These are phyloP conservation scores for Urochloa ruziziensis DNA, from an alignment of 176 grass and related monocot species.

Conservation along the genomic window DNA sequence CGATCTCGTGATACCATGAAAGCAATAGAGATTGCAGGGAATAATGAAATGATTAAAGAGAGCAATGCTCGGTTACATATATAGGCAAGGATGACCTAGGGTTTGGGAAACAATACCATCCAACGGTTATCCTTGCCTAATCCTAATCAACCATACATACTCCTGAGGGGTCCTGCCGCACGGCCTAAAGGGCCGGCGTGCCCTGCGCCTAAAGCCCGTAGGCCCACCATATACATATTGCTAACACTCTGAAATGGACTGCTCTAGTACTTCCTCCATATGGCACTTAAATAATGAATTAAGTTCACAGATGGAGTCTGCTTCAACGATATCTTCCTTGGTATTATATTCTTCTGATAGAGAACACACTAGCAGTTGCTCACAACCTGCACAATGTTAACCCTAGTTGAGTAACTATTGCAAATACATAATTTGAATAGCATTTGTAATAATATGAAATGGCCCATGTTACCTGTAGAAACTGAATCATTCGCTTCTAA, in stretches of 20 bases:
- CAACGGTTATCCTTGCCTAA: no score
- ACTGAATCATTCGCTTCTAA: constrained; percentile 12
- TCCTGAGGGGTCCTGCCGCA: no score
- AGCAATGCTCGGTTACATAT: no score
- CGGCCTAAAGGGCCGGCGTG: no score
- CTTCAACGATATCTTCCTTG: constrained; percentile 13
- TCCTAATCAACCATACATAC: no score
- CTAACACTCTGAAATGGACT: constrained; percentile 53
- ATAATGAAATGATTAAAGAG: no score
- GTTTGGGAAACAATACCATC: no score
- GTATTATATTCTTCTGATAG: background rate
- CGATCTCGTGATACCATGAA: no score
- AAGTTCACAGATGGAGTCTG: constrained; percentile 13
- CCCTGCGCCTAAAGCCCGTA: no score
- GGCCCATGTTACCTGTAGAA: constrained; percentile 28
- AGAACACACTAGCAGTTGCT: background rate
- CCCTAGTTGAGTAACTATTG: constrained; percentile 21
- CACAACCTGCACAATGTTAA: constrained; percentile 19
- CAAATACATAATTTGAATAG: background rate
- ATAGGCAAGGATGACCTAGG: no score
- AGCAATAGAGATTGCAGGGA: no score
- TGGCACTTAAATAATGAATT: constrained; percentile 39
- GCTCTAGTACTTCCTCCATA: constrained; percentile 34
- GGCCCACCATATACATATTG: no score
- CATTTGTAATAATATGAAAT: background rate